Base-by-base conservation (phyloP, 805 yeast species). In the Cyberlindnera mississippiensis region DNA sequence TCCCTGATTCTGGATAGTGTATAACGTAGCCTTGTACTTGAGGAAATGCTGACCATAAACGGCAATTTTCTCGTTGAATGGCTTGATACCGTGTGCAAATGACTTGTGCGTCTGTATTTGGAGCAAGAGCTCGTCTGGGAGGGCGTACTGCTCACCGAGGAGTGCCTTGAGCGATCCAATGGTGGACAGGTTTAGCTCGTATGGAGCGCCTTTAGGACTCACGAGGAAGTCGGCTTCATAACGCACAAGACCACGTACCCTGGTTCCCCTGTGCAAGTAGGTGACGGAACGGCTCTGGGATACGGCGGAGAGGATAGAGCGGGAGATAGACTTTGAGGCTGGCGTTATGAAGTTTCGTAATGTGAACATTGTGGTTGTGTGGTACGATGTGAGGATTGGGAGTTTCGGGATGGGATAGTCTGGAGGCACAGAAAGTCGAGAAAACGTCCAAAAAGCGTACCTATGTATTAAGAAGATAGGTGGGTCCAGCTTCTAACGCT, bases 21-120 rank as follows among this genome's bases (percentile, higher is more conserved):
- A 56, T 28, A 66, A 44, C 2, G 67, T 51, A 4, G 66, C 54
- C 37, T 57, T 63, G 27, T 60, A 67, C 57, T 78, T 79, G 49
- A 83, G 61, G 52, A 80, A 65, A 56, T 81, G 82, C 28, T 73
- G 59, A 14, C 95, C 97, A 60, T 87, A 67, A 33, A 82, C 74
- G 15, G 87, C 72, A 53, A 91, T 69, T 61, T 83, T 85, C 60
- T 89, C 96, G 66, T 90, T 91, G 66, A 85, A 87, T 7, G 97
- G 96, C 54, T 82, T 79, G 48, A 76, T 69, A 9, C 96, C 97
- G 65, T 87, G 95, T 5, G 95, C 95, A 71, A 89, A 91, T 17
- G 96, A 86, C 67, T 91, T 91, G 67, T 91, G 97, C 6, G 97
- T 90, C 55, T 90, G 68, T 31, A 86, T 80, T 66, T 91, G 98